Evolutionary conservation across 2,329 filamentous ascomycete species (phyloP).

Genomic region (Cercospora sesami): DNA sequence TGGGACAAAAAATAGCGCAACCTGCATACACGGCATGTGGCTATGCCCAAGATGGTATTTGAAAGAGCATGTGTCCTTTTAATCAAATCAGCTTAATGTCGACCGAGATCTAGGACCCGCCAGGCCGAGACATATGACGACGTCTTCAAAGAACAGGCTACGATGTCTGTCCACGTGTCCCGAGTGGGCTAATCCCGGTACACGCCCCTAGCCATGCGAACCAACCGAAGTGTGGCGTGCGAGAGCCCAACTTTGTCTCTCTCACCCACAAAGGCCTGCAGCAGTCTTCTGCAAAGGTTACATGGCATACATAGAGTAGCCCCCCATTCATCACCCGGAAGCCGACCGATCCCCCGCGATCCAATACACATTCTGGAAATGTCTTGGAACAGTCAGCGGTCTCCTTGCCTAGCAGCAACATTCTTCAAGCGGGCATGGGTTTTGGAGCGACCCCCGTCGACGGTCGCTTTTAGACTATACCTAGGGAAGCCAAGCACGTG

Average conservation of each 20-base stretch:
- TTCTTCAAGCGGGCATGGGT: background rate
- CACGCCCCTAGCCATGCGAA: background rate
- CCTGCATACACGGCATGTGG: background rate
- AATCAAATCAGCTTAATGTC: background rate
- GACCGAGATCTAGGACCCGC: background rate
- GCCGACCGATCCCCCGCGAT: background rate
- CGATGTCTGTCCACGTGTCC: background rate
- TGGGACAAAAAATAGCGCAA: background rate
- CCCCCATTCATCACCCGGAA: background rate
- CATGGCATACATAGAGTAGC: background rate
- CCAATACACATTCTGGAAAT: background rate
- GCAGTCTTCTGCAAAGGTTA: background rate
- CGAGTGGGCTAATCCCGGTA: background rate
- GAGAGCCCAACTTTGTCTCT: background rate
- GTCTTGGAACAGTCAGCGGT: background rate
- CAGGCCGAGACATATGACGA: background rate
- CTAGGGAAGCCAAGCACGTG: background rate
- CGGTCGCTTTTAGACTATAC: background rate
- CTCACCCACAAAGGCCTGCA: background rate
- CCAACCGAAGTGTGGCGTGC: background rate
- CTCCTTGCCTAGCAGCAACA: background rate
- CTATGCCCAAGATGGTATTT: background rate
- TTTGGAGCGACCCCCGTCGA: background rate
- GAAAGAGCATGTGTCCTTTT: background rate
- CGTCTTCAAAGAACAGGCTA: background rate